Conservation (phyloP, 2,329 filamentous ascomycete genomes). For the Teratosphaeriaceae sp. region DNA sequence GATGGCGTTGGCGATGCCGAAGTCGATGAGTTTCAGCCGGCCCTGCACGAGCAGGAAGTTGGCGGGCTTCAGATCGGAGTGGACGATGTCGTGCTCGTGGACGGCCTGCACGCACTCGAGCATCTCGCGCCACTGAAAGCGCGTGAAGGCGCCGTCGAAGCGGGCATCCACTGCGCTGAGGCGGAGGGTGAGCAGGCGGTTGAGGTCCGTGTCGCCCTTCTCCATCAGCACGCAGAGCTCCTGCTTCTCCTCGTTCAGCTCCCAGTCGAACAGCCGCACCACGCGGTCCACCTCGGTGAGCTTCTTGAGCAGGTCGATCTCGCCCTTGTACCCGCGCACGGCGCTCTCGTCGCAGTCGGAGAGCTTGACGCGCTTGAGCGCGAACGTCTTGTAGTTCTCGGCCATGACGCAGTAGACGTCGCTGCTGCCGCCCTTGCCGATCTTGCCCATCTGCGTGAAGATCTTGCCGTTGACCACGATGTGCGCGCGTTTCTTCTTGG, state of each 20-base stretch:
- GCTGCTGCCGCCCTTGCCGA: slow-evolving; percentile 86
- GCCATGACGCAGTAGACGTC: slow-evolving; percentile 96
- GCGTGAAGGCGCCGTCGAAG: slow-evolving; percentile 83
- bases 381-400: slow-evolving; percentile 93
- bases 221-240: slow-evolving; percentile 92
- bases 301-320: slow-evolving; percentile 84
- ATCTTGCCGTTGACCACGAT: slow-evolving; percentile 85
- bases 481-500: slow-evolving; percentile 70
- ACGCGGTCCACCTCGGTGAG: slow-evolving; percentile 82
- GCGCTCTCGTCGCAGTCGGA: slow-evolving; percentile 82
- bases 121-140: slow-evolving; percentile 99
- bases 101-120: slow-evolving; percentile 88
- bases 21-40: slow-evolving; percentile 91
- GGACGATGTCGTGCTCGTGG: slow-evolving; percentile 85
- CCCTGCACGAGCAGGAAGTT: slow-evolving; percentile 94
- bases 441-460: slow-evolving; percentile 82
- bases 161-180: slow-evolving; percentile 60
- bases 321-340: slow-evolving; percentile 83
- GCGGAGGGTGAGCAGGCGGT: slow-evolving; percentile 71
- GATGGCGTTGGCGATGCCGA: slow-evolving; percentile 96
- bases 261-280: slow-evolving; percentile 83
- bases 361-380: slow-evolving; percentile 84
- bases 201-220: slow-evolving; percentile 88
- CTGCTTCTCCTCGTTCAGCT: slow-evolving; percentile 88
- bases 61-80: slow-evolving; percentile 93